phyloP scores from a whole-genome alignment of 2,329 filamentous ascomycete genomes.

The Colletotrichum truncatum region DNA sequence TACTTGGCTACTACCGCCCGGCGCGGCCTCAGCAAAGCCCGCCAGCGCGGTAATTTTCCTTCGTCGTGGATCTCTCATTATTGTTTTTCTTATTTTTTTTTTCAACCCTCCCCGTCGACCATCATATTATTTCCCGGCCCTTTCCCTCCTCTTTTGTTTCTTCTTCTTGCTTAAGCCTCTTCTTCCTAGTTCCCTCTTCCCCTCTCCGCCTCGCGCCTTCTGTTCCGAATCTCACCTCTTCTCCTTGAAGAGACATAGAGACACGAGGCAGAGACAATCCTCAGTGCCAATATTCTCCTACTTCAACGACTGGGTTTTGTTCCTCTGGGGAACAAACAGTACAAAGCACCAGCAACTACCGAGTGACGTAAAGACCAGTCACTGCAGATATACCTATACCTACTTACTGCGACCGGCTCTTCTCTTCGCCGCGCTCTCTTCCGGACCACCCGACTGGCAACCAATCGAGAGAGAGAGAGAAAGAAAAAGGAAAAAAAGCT shows the following conservation, averaged over 20 bases:
- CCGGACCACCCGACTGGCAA: not conserved
- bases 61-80: slow-evolving; percentile 21
- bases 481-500: slow-evolving; percentile 6
- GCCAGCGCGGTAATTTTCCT: slow-evolving; percentile 20
- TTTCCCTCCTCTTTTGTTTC: slow-evolving; percentile 11
- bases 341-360: not conserved
- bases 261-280: too few species aligned
- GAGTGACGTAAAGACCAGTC: slow-evolving; percentile 11
- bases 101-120: slow-evolving; percentile 17
- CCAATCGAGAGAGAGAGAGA: slow-evolving; percentile 10
- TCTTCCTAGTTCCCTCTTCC: slow-evolving; percentile 15
- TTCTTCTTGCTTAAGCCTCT: slow-evolving; percentile 14
- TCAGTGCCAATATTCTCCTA: too few species aligned
- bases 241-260: not conserved
- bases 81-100: slow-evolving; percentile 13
- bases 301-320: not conserved
- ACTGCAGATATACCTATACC: not conserved
- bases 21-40: not conserved
- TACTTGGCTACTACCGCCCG: not conserved
- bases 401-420: not conserved
- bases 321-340: not conserved
- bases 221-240: not conserved
- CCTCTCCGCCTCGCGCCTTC: not conserved
- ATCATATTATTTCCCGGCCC: slow-evolving; percentile 10
- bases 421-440: not conserved